Percentiles rank a stretch among this genome's conserved stretches.
Conservation (phyloP, 2,329 filamentous ascomycete genomes). For the Fusarium anguioides region DNA sequence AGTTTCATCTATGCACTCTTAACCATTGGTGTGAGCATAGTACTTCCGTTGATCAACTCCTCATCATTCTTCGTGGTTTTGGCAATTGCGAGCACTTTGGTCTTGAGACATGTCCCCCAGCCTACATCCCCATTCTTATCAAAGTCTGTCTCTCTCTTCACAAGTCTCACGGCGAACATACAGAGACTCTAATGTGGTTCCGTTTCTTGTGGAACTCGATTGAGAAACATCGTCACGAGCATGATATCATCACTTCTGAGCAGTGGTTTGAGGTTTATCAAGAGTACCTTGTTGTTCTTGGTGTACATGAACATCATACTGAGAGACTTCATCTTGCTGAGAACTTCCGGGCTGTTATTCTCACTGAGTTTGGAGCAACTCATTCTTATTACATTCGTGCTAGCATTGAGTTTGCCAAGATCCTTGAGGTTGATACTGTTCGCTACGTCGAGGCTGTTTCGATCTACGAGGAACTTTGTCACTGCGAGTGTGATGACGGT, state of each 20-base stretch:
- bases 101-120: neutral
- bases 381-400: neutral
- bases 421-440: neutral
- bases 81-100: neutral
- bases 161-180: neutral
- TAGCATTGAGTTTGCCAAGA: neutral
- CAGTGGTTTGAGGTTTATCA: conserved; percentile 7
- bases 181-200: neutral
- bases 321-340: neutral
- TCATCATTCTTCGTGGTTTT: neutral
- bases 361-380: neutral
- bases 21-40: neutral
- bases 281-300: neutral
- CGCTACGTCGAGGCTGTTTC: conserved; percentile 6
- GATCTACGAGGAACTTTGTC: neutral
- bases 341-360: neutral
- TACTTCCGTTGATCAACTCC: neutral
- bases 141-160: neutral
- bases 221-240: conserved; percentile 2
- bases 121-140: neutral
- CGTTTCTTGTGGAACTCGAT: conserved; percentile 1
- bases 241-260: neutral
- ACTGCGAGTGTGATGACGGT: neutral
- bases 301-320: neutral
- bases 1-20: neutral